phyloP scores from a whole-genome alignment of 2,329 filamentous ascomycete species.

The Dothistroma pini region DNA sequence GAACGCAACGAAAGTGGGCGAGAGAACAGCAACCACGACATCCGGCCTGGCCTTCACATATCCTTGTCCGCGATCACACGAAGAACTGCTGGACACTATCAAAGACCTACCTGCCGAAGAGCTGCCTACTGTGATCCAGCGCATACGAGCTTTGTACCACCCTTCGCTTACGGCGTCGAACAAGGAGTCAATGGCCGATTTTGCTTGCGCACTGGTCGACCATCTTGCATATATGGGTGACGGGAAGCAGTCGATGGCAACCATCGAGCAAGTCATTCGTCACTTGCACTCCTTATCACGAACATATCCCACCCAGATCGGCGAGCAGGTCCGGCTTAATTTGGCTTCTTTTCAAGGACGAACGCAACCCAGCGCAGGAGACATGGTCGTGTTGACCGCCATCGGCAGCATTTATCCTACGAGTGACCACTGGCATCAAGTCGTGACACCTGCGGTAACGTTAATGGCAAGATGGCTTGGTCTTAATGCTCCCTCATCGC shows the following conservation, averaged over 20 bases:
- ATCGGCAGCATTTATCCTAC: slow-evolving; percentile 85
- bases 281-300: slow-evolving; percentile 93
- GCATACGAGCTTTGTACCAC: slow-evolving; percentile 89
- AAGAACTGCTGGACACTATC: slow-evolving; percentile 66
- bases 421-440: slow-evolving; percentile 94
- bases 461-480: slow-evolving; percentile 80
- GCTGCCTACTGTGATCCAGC: slow-evolving; percentile 75
- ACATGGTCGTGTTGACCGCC: slow-evolving; percentile 78
- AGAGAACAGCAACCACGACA: slow-evolving; percentile 45
- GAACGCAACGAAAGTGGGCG: slow-evolving; percentile 34
- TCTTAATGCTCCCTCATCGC: slow-evolving; percentile 60
- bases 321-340: slow-evolving; percentile 71
- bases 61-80: slow-evolving; percentile 73
- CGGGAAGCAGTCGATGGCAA: slow-evolving; percentile 53
- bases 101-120: slow-evolving; percentile 60
- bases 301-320: slow-evolving; percentile 73
- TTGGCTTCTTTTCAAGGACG: slow-evolving; percentile 56
- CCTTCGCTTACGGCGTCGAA: slow-evolving; percentile 81
- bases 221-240: slow-evolving; percentile 59
- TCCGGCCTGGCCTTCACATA: slow-evolving; percentile 71
- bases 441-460: slow-evolving; percentile 85
- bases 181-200: slow-evolving; percentile 73
- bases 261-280: slow-evolving; percentile 76
- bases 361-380: slow-evolving; percentile 59
- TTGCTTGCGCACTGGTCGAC: slow-evolving; percentile 63